These are phyloP conservation scores for Pichia thaimueangensis DNA, from an alignment of 805 yeast species.

Conservation along the genomic window DNA sequence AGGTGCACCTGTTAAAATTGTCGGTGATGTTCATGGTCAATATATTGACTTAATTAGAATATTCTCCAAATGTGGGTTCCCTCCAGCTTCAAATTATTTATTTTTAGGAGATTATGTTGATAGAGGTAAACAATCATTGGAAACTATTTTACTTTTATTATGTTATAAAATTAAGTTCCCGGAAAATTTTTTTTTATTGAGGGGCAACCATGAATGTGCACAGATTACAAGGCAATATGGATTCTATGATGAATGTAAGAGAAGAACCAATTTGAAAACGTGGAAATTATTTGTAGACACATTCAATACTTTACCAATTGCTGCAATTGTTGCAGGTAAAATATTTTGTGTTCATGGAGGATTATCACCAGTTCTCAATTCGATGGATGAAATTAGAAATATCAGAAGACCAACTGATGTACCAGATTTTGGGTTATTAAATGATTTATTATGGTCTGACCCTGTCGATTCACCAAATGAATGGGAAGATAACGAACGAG, in stretches of 20 bases:
- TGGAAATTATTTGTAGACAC: conserved; percentile 95
- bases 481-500: conserved; percentile 86
- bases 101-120: conserved; percentile 97
- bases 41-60: conserved; percentile 85
- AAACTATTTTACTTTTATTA: conserved; percentile 77
- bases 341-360: conserved; percentile 92
- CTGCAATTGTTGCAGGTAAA: conserved; percentile 92
- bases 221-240: conserved; percentile 96
- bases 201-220: conserved; percentile 98
- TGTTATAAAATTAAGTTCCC: conserved; percentile 97
- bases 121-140: conserved; percentile 93
- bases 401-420: conserved; percentile 81
- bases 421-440: conserved; percentile 74
- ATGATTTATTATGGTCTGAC: conserved; percentile 78
- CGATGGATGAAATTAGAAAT: conserved; percentile 67
- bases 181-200: conserved; percentile 82
- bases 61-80: conserved; percentile 94
- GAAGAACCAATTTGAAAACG: conserved; percentile 84
- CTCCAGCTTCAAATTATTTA: conserved; percentile 87
- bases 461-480: conserved; percentile 79
- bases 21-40: conserved; percentile 96
- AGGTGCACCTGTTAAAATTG: conserved; percentile 79
- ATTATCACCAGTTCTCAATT: conserved; percentile 63
- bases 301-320: conserved; percentile 90
- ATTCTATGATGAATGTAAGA: conserved; percentile 95